Percentiles rank a stretch among this genome's conserved stretches.
phyloP scores from a whole-genome alignment of 2,329 filamentous ascomycete genomes.

The Cladosporium colombiae region DNA sequence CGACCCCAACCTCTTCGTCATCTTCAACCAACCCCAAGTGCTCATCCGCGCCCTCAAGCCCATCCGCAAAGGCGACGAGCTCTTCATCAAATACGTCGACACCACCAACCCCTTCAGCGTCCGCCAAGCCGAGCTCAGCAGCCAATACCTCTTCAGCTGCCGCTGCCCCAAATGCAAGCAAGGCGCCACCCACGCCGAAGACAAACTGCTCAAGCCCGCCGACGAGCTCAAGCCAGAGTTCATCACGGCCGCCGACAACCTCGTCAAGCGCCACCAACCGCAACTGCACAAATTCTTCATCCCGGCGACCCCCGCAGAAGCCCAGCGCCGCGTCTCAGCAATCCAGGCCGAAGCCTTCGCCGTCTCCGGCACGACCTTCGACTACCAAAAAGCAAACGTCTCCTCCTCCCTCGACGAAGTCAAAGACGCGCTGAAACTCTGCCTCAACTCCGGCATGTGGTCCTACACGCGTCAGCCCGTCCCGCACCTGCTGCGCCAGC shows the following conservation, averaged over 20 bases:
- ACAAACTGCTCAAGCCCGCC: slow-evolving; percentile 42
- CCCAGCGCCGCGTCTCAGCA: slow-evolving; percentile 28
- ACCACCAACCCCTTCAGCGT: slow-evolving; percentile 51
- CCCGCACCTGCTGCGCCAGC: slow-evolving; percentile 54
- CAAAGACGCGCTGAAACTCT: slow-evolving; percentile 34
- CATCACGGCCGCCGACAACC: slow-evolving; percentile 25
- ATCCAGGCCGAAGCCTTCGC: slow-evolving; percentile 32
- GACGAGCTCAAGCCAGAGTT: slow-evolving; percentile 30
- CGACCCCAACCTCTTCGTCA: slow-evolving; percentile 58
- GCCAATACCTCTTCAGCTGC: slow-evolving; percentile 62
- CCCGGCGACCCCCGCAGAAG: slow-evolving; percentile 22
- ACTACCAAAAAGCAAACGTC: slow-evolving; percentile 30
- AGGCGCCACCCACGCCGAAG: slow-evolving; percentile 41
- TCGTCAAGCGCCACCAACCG: slow-evolving; percentile 28
- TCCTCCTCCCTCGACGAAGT: slow-evolving; percentile 28
- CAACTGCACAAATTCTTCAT: slow-evolving; percentile 27
- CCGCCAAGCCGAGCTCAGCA: slow-evolving; percentile 55
- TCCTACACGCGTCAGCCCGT: slow-evolving; percentile 57
- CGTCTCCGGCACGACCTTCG: slow-evolving; percentile 29
- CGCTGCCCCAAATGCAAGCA: slow-evolving; percentile 53
- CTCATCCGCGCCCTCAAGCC: slow-evolving; percentile 54
- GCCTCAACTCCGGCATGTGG: slow-evolving; percentile 43
- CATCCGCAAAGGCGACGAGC: slow-evolving; percentile 57
- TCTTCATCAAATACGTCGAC: slow-evolving; percentile 65
- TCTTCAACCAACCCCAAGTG: slow-evolving; percentile 56